Percentiles rank a stretch among this genome's conserved stretches.
Evolutionary conservation across 805 yeast species (phyloP).

Genomic region (Pachysolen tannophilus): DNA sequence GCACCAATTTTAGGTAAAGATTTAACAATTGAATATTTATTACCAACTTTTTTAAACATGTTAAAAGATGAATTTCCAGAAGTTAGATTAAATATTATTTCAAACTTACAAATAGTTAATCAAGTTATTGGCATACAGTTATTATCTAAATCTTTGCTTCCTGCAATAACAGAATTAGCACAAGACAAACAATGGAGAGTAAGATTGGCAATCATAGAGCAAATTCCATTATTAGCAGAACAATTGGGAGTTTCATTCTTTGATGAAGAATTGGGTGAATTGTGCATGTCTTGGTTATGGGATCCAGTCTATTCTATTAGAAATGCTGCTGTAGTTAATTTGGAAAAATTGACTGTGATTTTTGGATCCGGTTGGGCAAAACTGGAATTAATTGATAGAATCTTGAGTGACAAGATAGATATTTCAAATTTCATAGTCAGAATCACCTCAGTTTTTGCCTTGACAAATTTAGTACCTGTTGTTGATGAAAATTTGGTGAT

Average conservation of each 20-base stretch:
- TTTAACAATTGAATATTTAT: conserved; percentile 67
- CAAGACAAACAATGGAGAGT: conserved; percentile 98
- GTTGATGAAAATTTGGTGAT: conserved; percentile 50
- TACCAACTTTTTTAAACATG: conserved; percentile 90
- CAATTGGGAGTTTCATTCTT: conserved; percentile 92
- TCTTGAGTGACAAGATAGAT: conserved; percentile 39
- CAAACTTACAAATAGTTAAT: conserved; percentile 85
- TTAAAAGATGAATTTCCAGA: conserved; percentile 95
- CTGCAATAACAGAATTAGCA: conserved; percentile 94
- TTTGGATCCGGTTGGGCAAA: conserved; percentile 96
- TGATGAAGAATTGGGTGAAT: conserved; percentile 81
- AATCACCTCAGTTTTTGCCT: conserved; percentile 82
- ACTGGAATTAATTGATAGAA: conserved; percentile 68
- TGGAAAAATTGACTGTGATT: conserved; percentile 70
- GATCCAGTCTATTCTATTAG: conserved; percentile 95
- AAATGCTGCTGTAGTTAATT: conserved; percentile 87
- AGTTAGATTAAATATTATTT: conserved; percentile 88
- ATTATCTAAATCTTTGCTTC: conserved; percentile 78
- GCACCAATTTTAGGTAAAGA: conserved; percentile 84
- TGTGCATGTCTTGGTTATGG: conserved; percentile 98
- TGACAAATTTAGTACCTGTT: conserved; percentile 75
- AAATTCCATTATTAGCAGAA: conserved; percentile 88
- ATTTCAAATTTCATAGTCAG: conserved; percentile 77
- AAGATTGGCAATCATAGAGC: conserved; percentile 91
- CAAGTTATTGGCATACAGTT: conserved; percentile 90